Conservation (phyloP, 2,329 filamentous ascomycete species). For the Beauveria scarabaeidicola region DNA sequence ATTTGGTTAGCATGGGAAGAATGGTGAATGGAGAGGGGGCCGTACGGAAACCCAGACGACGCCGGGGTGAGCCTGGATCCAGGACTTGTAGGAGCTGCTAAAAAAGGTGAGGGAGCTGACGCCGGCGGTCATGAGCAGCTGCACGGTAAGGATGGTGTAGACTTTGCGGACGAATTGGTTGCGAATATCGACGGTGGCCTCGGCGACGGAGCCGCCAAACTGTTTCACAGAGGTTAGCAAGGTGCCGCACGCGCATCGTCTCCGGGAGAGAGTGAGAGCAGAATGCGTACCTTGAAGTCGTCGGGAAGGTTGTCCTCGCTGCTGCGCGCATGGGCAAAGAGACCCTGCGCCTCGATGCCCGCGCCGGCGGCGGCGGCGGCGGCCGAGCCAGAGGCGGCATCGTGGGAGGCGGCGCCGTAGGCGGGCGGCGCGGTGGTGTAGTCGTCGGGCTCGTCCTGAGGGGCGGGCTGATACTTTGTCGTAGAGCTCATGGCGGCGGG, state of each 20-base stretch:
- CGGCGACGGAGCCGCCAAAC: slow-evolving; percentile 89
- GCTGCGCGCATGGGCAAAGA: slow-evolving; percentile 58
- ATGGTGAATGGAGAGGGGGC: slow-evolving; percentile 10
- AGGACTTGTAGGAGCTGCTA: slow-evolving; percentile 66
- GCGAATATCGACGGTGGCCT: slow-evolving; percentile 89
- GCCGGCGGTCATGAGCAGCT: slow-evolving; percentile 75
- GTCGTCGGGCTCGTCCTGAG: slow-evolving; percentile 79
- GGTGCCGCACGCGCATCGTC: background rate
- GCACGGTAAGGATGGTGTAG: slow-evolving; percentile 93
- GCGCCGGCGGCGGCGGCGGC: slow-evolving; percentile 44
- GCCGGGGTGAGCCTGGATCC: slow-evolving; percentile 78
- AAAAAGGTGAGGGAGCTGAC: slow-evolving; percentile 83
- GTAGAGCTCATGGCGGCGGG: slow-evolving; percentile 54
- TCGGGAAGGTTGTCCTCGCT: slow-evolving; percentile 91
- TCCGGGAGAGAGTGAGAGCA: too few species aligned
- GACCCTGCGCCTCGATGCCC: slow-evolving; percentile 43
- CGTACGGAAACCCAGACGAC: slow-evolving; percentile 75
- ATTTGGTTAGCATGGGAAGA: background rate
- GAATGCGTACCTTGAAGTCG: slow-evolving; percentile 72
- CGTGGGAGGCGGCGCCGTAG: slow-evolving; percentile 52
- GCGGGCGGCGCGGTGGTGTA: slow-evolving; percentile 77
- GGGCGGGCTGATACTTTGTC: slow-evolving; percentile 74
- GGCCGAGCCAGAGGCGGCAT: slow-evolving; percentile 19
- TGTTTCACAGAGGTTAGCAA: slow-evolving; percentile 21
- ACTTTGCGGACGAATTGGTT: slow-evolving; percentile 98